Evolutionary conservation across 345 rosid species (phyloP), one percentile per base, ranked within the genome.

Genomic region (Eutrema yunnanense): DNA sequence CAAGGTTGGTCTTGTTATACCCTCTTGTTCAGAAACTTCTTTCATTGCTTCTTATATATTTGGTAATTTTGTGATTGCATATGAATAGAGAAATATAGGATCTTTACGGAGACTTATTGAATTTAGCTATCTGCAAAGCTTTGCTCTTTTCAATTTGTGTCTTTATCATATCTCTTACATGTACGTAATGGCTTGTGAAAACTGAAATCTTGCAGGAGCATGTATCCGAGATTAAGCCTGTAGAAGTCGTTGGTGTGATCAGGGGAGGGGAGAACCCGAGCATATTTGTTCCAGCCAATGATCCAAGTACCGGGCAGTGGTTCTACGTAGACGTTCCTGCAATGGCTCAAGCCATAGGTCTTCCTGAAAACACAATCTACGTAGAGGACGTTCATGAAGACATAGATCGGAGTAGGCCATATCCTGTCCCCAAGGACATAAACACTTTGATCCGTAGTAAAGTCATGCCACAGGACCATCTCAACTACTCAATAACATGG

Each of bases 381-480:
- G 80, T 86, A 58, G 99, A 92, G 66, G 97, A 92, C 72, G 78
- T 73, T 34, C 87, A 85, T 79, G 92, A 90, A 78, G 80, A 85
- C 54, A 76, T 90, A 57, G 84, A 86, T 64, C 83, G 86, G 13
- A 85, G 98, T 63, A 79, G 83, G 67, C 99, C 92, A 3, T 95
- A 92, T 68, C 99, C 99, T 74, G 77, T 95, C 64, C 94, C 96
- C 0, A 95, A 95, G 76, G 99, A 90, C 77, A 79, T 85, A 47
- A 88, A 85, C 59, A 81, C 88, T 37, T 85, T 95, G 86, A 86
- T 92, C 62, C 87, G 79, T 62, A 95, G 92, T 82, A 92, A 97
- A 72, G 97, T 95, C 52, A 95, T 90, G 99, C 99, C 99, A 10
- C 96, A 87, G 51, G 96, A 92, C 79, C 99, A 95, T 83, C 88